phyloP scores from a whole-genome alignment of 805 yeast species.

The Alloascoidea africana region DNA sequence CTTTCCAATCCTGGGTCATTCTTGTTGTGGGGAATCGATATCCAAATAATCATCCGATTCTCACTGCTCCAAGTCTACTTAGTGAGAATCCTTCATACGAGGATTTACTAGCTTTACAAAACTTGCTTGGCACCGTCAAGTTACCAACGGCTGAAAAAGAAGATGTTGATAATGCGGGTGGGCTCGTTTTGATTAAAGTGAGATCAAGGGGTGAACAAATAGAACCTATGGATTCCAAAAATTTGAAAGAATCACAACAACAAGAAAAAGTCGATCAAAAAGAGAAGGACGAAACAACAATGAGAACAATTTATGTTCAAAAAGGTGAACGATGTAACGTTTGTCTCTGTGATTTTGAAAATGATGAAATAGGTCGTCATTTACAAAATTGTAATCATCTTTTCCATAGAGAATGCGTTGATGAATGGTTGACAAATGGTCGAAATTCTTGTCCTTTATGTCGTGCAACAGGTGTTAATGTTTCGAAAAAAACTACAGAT shows the following conservation, averaged over 20 bases:
- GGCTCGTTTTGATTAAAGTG: conserved; percentile 15
- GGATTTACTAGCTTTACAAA: conserved; percentile 30
- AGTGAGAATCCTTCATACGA: conserved; percentile 36
- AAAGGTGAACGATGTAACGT: conserved; percentile 30
- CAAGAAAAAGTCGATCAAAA: conserved; percentile 7
- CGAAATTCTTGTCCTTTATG: conserved; percentile 47
- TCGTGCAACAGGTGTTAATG: conserved; percentile 26
- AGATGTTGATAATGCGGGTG: conserved; percentile 25
- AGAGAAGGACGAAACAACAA: conserved; percentile 8
- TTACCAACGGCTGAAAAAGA: conserved; percentile 26
- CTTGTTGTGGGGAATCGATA: conserved; percentile 45
- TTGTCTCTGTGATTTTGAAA: conserved; percentile 33
- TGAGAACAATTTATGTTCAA: conserved; percentile 11
- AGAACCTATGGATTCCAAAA: conserved; percentile 3
- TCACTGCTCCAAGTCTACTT: conserved; percentile 29
- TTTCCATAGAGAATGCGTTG: conserved; percentile 42
- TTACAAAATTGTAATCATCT: conserved; percentile 30
- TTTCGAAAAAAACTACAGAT: too few species aligned
- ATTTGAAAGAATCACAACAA: neutral
- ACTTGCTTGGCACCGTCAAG: conserved; percentile 29
- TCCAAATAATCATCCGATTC: conserved; percentile 30
- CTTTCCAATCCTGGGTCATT: conserved; percentile 41
- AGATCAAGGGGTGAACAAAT: too few species aligned
- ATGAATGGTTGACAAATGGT: conserved; percentile 37
- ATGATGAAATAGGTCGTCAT: conserved; percentile 29